Base-by-base conservation (phyloP, 2,329 filamentous ascomycete genomes). In the Sclerotinia sclerotiorum region DNA sequence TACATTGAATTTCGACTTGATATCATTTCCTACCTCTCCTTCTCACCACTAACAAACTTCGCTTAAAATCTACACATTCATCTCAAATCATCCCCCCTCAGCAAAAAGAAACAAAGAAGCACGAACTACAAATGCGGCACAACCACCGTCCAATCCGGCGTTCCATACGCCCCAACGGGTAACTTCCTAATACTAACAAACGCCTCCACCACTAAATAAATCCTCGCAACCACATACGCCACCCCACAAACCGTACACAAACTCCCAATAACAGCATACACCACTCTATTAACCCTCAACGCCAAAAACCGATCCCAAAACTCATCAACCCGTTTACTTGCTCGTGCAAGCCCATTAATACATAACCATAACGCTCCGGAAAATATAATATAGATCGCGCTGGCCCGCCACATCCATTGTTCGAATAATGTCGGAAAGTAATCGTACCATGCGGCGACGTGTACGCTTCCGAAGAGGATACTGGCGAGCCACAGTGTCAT, bases 391-490 rank as follows among this genome's bases (percentile, higher is more conserved):
- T 67, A 68, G 1, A 69, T 51, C 2, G 65, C 58, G 11, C 66
- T 70, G 7, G 62, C 54, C 8, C 66, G 58, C 69, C 71, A 71
- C 29, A 70, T 56, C 27, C 48, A 62, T 48, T 21, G 24, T 29
- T 72, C 66, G 4, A 69, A 27, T 3, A 32, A 11, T 2, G 67
- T 35, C 0, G 70, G 70, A 27, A 72, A 72, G 29, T 70, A 67
- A 5, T 70, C 67, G n/a, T 70, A 61, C 69, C 67, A 72, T 3
- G 70, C 70, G 0, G 69, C 65, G 49, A 67, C 65, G 46, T 71
- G 70, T 11, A 71, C 49, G 2, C 46, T 63, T 5, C 69, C 68
- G 42, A 69, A 72, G 7, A 69, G 68, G n/a, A 69, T 64, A 54
- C 54, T 69, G 7, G 63, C 68, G 35, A 48, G 52, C 68, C 54